phyloP scores from a whole-genome alignment of 2,329 filamentous ascomycete genomes.

The Tolypocladium tropicale region DNA sequence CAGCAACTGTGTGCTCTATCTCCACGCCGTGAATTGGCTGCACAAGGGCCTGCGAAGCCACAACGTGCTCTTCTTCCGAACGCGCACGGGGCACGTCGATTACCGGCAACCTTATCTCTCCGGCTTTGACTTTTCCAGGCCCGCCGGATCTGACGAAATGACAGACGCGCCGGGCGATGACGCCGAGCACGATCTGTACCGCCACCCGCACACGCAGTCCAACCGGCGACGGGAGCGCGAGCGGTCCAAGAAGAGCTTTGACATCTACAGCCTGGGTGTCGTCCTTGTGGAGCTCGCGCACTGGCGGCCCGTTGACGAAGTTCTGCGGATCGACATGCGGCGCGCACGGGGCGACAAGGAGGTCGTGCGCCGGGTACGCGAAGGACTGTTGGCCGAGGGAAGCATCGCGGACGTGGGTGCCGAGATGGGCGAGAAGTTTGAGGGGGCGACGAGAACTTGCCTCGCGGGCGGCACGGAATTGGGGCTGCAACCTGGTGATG shows the following conservation, averaged over 20 bases:
- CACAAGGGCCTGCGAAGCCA: constrained; percentile 47
- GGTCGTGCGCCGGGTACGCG: constrained; percentile 23
- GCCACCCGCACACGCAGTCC: constrained; percentile 33
- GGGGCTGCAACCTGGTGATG: constrained; percentile 23
- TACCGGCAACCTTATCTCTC: constrained; percentile 33
- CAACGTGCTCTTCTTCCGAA: constrained; percentile 41
- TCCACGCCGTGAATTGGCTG: constrained; percentile 46
- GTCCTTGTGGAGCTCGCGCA: constrained; percentile 43
- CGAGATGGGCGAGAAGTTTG: constrained; percentile 29
- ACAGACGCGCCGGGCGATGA: constrained; percentile 37
- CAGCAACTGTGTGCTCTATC: constrained; percentile 40
- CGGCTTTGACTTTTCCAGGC: constrained; percentile 45
- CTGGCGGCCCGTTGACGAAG: constrained; percentile 35
- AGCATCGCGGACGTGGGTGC: constrained; percentile 23
- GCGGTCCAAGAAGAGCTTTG: constrained; percentile 37
- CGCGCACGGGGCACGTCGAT: constrained; percentile 19
- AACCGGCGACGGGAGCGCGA: constrained; percentile 18
- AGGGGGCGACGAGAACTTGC: constrained; percentile 25
- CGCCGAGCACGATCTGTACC: constrained; percentile 36
- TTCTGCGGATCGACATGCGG: constrained; percentile 28
- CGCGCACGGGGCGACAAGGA: constrained; percentile 23
- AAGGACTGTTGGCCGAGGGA: constrained; percentile 18
- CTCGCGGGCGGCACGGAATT: constrained; percentile 25
- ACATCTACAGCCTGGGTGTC: constrained; percentile 42
- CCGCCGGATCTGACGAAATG: constrained; percentile 36